phyloP scores from a whole-genome alignment of 1,284 basidiomycete genomes.

The Grifola frondosa region DNA sequence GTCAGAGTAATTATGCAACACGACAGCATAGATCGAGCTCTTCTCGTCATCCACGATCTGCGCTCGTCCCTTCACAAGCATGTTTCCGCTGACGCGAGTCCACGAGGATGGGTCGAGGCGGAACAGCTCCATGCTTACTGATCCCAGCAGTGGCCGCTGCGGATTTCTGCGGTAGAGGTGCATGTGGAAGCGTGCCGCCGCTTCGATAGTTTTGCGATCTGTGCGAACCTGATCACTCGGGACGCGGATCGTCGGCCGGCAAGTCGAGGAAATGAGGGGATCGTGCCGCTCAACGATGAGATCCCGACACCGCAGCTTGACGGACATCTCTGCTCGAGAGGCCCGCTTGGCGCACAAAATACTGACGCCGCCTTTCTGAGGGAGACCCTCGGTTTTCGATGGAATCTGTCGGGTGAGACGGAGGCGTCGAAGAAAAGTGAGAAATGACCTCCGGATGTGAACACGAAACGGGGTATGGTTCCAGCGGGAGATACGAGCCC shows the following conservation, averaged over 20 bases:
- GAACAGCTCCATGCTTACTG: constrained; percentile 40
- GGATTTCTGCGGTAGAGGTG: constrained; percentile 46
- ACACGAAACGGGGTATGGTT: constrained; percentile 49
- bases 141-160: constrained; percentile 34
- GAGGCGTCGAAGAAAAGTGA: constrained; percentile 38
- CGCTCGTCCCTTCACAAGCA: constrained; percentile 39
- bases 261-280: constrained; percentile 31
- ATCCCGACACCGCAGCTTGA: constrained; percentile 35
- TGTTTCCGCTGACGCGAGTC: constrained; percentile 35
- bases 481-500: constrained; percentile 58
- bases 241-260: constrained; percentile 33
- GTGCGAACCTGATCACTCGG: constrained; percentile 32
- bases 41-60: constrained; percentile 35
- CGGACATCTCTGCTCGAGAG: constrained; percentile 40
- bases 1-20: constrained; percentile 41
- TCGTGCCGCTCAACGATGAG: constrained; percentile 41
- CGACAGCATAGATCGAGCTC: constrained; percentile 37
- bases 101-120: constrained; percentile 35
- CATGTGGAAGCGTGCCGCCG: constrained; percentile 46
- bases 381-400: constrained; percentile 25
- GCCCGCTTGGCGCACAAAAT: constrained; percentile 37
- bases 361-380: constrained; percentile 31
- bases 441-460: constrained; percentile 39
- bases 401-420: constrained; percentile 32
- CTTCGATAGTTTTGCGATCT: constrained; percentile 37